Conservation (phyloP, 108 stramenopile genomes). For the Conticribra weissflogii region DNA sequence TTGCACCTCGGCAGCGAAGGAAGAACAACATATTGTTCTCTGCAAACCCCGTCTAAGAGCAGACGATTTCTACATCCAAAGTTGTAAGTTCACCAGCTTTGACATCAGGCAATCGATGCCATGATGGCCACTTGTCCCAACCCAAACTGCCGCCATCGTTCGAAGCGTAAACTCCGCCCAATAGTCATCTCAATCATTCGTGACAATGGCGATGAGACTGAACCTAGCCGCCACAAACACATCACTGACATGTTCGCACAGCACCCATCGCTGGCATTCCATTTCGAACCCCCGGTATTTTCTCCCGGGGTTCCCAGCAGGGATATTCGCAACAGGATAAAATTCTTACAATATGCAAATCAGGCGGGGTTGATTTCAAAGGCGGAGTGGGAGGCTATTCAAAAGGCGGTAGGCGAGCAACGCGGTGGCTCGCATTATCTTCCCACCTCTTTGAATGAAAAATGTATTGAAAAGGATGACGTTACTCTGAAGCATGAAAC, state of each 20-base stretch:
- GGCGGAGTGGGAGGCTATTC: constrained; percentile 61
- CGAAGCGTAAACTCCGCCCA: constrained; percentile 67
- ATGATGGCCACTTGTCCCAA: constrained; percentile 43
- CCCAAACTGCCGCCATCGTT: constrained; percentile 40
- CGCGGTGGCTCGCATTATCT: too few relatives aligned
- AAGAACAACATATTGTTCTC: too few relatives aligned
- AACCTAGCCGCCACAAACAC: constrained; percentile 30
- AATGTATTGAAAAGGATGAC: neutral
- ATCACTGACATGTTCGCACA: constrained; percentile 67
- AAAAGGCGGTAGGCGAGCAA: constrained; percentile 25
- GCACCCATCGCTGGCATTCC: constrained; percentile 50
- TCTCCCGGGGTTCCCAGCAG: constrained; percentile 76
- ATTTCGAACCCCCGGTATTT: constrained; percentile 76
- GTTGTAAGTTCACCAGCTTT: too few relatives aligned
- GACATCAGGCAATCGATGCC: neutral
- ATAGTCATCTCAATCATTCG: constrained; percentile 73
- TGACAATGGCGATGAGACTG: neutral
- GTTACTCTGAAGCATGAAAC: constrained; percentile 6
- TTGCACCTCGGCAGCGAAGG: too few relatives aligned
- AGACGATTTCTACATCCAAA: too few relatives aligned
- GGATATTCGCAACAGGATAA: constrained; percentile 59
- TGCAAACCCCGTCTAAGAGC: too few relatives aligned
- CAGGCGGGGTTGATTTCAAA: constrained; percentile 74
- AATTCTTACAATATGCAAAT: constrained; percentile 58
- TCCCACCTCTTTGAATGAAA: neutral